Evolutionary conservation across 352 stramenopile genomes (phyloP).

Genomic region (Saprolegnia diclina): DNA sequence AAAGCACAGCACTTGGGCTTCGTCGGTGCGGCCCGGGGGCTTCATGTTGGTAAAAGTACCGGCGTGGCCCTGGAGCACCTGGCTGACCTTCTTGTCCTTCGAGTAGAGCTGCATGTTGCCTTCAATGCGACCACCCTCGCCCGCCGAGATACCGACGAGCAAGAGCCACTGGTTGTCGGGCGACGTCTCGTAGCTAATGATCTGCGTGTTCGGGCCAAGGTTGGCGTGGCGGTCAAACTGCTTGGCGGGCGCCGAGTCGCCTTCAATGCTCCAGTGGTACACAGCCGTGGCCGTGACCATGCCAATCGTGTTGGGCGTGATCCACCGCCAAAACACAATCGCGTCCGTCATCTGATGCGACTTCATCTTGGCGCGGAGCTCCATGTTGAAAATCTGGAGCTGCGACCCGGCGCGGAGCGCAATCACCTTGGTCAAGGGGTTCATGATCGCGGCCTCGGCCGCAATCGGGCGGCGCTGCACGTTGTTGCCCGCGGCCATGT

Average conservation of each 20-base stretch:
- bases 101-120: constrained; percentile 99
- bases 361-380: constrained; percentile 99
- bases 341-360: constrained; percentile 88
- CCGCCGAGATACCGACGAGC: constrained; percentile 95
- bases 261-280: constrained; percentile 98
- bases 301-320: constrained; percentile 94
- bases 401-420: constrained; percentile 85
- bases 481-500: constrained; percentile 83
- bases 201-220: constrained; percentile 92
- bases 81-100: constrained; percentile 98
- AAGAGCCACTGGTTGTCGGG: constrained; percentile 98
- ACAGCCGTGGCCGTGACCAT: constrained; percentile 95
- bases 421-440: constrained; percentile 92
- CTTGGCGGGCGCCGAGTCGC: constrained; percentile 88
- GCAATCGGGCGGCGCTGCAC: constrained; percentile 95
- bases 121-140: constrained; percentile 88
- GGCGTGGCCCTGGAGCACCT: constrained; percentile 96
- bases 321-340: constrained; percentile 99
- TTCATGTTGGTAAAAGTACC: constrained; percentile 96
- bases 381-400: constrained; percentile 99
- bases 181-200: constrained; percentile 99
- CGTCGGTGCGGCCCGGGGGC: constrained; percentile 88
- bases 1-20: constrained; percentile 84
- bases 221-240: constrained; percentile 97
- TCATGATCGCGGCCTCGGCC: constrained; percentile 99